Base-by-base conservation (phyloP, 495 filamentous ascomycete species). In the Geopyxis carbonaria region DNA sequence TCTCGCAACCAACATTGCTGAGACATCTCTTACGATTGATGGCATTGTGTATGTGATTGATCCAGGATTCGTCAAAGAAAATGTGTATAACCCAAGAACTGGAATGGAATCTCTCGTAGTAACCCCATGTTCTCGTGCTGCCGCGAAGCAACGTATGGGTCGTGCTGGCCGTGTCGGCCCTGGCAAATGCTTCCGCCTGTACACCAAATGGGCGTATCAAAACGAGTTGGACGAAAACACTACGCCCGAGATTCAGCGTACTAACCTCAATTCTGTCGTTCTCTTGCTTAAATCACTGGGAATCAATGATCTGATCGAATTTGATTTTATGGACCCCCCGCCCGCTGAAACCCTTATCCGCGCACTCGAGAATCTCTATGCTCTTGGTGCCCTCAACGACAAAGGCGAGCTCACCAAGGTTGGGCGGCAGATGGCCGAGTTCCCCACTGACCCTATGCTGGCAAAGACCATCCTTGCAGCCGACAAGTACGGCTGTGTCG, bases 311-410 rank as follows among this genome's bases (percentile, higher is more conserved):
- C 70, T 97, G 0, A 69, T 97, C 8, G 76, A 86, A 28, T 97
- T 97, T 47, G 89, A 97, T 51, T 95, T 93, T 56, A 85, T 95
- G 72, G 89, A 95, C 51, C 77, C 87, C 0, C 89, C 89, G 1
- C 80, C 86, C 0, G 78, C 85, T 0, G 86, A 93, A 56, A 82
- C 83, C 6, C 72, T 97, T 34, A 92, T 94, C 53, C 74, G 80
- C 15, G 82, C 85, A 1, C 61, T 97, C 34, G 89, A 94, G 53
- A 78, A 91, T 51, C 72, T 97, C 14, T 97, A 93, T 53, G 84
- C 84, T 0, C 69, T 97, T 1, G 82, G 83, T 6, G 83, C 87
- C 0, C 66, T 97, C 24, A 93, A 93, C 55, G 77, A 86, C 53
- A 75, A 76, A 33, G 89, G 89, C 32, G 80, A 85, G 29, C 69